A percentile compares a stretch with the other conserved stretches of the same genome.
phyloP scores from a whole-genome alignment of 1,139 yeast genomes.

The Eremothecium sinecaudum region DNA sequence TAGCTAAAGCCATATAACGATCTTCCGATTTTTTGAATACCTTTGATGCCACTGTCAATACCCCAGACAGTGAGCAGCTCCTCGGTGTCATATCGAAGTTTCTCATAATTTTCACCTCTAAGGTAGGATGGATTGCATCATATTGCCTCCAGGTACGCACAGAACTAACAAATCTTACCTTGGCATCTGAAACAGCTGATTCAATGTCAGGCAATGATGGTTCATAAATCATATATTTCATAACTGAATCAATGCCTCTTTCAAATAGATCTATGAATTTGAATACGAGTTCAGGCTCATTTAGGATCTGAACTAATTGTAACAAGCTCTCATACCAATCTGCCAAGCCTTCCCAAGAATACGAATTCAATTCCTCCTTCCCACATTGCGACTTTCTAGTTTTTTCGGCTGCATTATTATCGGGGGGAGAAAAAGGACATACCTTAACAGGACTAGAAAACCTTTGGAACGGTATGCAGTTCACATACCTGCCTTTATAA shows the following conservation, averaged over 20 bases:
- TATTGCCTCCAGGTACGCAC: constrained; percentile 15
- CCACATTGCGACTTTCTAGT: not conserved
- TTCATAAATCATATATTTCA: constrained; percentile 34
- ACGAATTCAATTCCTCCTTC: not conserved
- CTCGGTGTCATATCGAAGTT: constrained; percentile 41
- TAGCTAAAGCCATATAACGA: constrained; percentile 50
- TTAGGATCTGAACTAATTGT: not conserved
- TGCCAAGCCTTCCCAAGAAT: constrained; percentile 3
- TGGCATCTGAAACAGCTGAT: not conserved
- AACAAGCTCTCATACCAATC: constrained; percentile 3
- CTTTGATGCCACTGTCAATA: constrained; percentile 59
- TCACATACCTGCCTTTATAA: constrained; percentile 23
- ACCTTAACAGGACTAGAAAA: not conserved
- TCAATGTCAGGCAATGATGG: constrained; percentile 33
- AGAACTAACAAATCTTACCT: constrained; percentile 11
- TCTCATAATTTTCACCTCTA: constrained; percentile 22
- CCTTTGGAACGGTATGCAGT: constrained; percentile 18
- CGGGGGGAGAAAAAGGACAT: not conserved
- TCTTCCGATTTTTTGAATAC: constrained; percentile 39
- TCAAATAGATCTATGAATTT: constrained; percentile 32
- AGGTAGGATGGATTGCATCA: constrained; percentile 20
- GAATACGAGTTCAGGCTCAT: constrained; percentile 1
- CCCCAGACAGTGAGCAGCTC: constrained; percentile 68
- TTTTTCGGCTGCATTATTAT: constrained; percentile 2
- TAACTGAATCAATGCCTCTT: constrained; percentile 34